phyloP scores from a whole-genome alignment of 2,329 filamentous ascomycete species.

The Fusarium pseudonygamai region DNA sequence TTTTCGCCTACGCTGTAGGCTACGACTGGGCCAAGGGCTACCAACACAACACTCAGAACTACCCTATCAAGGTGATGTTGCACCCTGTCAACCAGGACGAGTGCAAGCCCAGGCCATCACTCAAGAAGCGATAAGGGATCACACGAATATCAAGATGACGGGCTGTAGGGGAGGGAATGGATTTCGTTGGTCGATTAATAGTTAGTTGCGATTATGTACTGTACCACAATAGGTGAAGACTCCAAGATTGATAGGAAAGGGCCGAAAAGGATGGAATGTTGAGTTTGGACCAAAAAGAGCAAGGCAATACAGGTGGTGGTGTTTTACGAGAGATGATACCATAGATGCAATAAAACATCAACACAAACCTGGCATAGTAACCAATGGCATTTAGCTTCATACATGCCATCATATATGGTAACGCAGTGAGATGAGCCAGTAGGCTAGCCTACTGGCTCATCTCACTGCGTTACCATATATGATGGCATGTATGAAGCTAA shows the following conservation, averaged over 20 bases:
- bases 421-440: neutral
- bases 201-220: constrained; percentile 32
- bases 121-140: constrained; percentile 65
- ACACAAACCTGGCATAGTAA: constrained; percentile 11
- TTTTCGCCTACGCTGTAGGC: constrained; percentile 89
- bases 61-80: constrained; percentile 85
- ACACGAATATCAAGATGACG: neutral
- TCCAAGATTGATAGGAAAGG: constrained; percentile 21
- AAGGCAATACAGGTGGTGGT: constrained; percentile 26
- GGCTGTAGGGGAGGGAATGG: neutral
- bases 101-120: constrained; percentile 68
- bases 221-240: constrained; percentile 4
- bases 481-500: no score
- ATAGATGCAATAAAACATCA: constrained; percentile 38
- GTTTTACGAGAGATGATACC: constrained; percentile 46
- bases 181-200: constrained; percentile 22
- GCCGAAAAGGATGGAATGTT: constrained; percentile 15
- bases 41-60: constrained; percentile 78
- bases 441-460: no score
- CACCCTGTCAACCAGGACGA: constrained; percentile 75
- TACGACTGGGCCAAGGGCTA: constrained; percentile 99
- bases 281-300: constrained; percentile 9
- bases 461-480: no score
- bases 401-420: neutral
- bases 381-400: neutral